These are phyloP conservation scores for Rhizopus microsporus DNA, from an alignment of 371 early-diverging fungal genomes.

Conservation along the genomic window DNA sequence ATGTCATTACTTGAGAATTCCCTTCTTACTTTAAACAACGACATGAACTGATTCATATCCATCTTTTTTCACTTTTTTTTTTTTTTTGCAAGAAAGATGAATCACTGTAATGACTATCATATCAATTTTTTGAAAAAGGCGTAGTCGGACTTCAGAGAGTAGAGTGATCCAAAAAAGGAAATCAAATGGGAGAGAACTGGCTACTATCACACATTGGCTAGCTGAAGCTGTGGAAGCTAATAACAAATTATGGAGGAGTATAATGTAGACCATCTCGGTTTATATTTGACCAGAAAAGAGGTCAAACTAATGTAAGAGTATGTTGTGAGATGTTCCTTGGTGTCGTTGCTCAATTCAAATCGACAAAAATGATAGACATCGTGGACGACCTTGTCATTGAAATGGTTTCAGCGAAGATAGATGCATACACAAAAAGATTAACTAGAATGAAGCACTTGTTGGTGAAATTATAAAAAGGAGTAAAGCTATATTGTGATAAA, in stretches of 20 bases:
- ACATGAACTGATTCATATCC: too few species aligned
- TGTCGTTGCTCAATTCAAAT: slow-evolving; percentile 12
- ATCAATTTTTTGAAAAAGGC: too few species aligned
- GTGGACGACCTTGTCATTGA: slow-evolving; percentile 15
- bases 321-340: slow-evolving; percentile 14
- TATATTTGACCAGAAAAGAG: slow-evolving; percentile 9
- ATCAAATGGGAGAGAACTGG: too few species aligned
- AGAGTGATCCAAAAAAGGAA: too few species aligned
- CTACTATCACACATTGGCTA: too few species aligned
- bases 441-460: slow-evolving; percentile 17
- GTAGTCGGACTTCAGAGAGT: too few species aligned
- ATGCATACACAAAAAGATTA: slow-evolving; percentile 17
- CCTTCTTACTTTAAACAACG: too few species aligned
- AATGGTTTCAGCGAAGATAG: slow-evolving; percentile 16
- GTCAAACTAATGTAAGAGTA: slow-evolving; percentile 7
- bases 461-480: slow-evolving; percentile 18
- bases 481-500: slow-evolving; percentile 18
- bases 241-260: slow-evolving; percentile 14
- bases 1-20: too few species aligned
- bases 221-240: slow-evolving; percentile 11
- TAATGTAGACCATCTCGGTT: slow-evolving; percentile 16
- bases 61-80: too few species aligned
- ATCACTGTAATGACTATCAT: too few species aligned
- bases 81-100: too few species aligned
- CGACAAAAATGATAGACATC: slow-evolving; percentile 15